Conservation (phyloP, 345 rosid species). For the Rhodamnia argentea region DNA sequence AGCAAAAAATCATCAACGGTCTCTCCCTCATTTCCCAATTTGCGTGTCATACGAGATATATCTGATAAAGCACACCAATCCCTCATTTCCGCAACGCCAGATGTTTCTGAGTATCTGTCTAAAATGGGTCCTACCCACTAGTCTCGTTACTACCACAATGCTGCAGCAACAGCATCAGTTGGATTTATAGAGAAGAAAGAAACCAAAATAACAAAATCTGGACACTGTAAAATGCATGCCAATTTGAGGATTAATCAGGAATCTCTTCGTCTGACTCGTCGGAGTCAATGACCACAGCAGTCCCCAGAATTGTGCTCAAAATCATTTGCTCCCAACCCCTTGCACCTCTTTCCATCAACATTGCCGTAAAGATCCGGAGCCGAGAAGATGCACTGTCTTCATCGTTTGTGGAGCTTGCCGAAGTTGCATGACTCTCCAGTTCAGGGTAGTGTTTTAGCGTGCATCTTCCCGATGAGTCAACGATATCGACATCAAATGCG, state of each 20-base stretch:
- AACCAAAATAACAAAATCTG: neutral
- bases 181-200: neutral
- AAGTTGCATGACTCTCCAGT: neutral
- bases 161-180: neutral
- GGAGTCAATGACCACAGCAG: neutral
- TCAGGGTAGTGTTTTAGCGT: slow-evolving; percentile 11
- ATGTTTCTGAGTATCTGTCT: neutral
- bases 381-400: neutral
- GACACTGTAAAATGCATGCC: neutral
- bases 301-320: slow-evolving; percentile 4
- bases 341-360: slow-evolving; percentile 15
- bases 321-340: slow-evolving; percentile 27
- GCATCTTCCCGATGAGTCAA: slow-evolving; percentile 12
- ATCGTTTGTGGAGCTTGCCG: neutral
- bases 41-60: neutral
- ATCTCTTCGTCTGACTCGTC: slow-evolving; percentile 13
- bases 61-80: neutral
- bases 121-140: neutral
- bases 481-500: slow-evolving; percentile 3
- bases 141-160: neutral
- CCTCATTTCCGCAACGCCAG: neutral
- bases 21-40: neutral
- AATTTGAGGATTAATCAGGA: neutral
- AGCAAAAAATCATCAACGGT: neutral
- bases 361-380: slow-evolving; percentile 2